Evolutionary conservation across 768 basidiomycete genomes (phyloP).

Genomic region (Psilocybe cyanescens): DNA sequence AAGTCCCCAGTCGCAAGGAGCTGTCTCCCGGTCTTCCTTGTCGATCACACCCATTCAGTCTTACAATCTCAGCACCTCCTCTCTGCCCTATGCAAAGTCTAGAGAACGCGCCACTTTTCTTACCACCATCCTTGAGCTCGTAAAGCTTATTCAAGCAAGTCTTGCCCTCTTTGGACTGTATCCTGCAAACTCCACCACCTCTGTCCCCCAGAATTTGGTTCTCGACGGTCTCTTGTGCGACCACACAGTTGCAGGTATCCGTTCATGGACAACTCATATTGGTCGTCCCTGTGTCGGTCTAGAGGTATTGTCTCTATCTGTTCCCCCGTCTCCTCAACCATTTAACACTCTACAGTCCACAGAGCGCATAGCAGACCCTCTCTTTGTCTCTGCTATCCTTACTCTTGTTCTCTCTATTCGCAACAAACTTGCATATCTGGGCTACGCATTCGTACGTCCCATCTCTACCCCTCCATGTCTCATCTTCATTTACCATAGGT

Average conservation of each 20-base stretch:
- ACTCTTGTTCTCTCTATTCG: conserved; percentile 69
- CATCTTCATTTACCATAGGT: conserved; percentile 18
- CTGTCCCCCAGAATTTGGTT: conserved; percentile 17
- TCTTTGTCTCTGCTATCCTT: conserved; percentile 69
- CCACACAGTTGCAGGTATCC: conserved; percentile 71
- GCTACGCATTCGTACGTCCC: conserved; percentile 28
- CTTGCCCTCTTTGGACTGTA: conserved; percentile 75
- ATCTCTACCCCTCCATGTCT: conserved; percentile 1
- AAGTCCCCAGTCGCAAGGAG: conserved; percentile 19
- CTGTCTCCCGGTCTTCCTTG: conserved; percentile 12
- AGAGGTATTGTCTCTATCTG: conserved; percentile 47
- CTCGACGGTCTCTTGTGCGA: conserved; percentile 81
- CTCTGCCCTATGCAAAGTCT: conserved; percentile 21
- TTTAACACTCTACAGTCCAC: conserved; percentile 49
- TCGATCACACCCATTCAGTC: conserved; percentile 13
- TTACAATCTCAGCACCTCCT: conserved; percentile 16
- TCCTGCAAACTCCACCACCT: conserved; percentile 17
- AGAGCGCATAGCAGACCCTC: conserved; percentile 76
- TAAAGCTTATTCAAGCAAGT: conserved; percentile 74
- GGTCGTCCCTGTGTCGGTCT: conserved; percentile 64
- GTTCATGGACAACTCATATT: conserved; percentile 67
- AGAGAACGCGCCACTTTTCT: conserved; percentile 47
- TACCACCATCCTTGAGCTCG: conserved; percentile 72
- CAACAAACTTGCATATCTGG: conserved; percentile 69
- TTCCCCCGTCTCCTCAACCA: conserved; percentile 4